A percentile compares a stretch with the other conserved stretches of the same genome.
phyloP scores from a whole-genome alignment of 441 rosid genomes.

The Breynia disticha region DNA sequence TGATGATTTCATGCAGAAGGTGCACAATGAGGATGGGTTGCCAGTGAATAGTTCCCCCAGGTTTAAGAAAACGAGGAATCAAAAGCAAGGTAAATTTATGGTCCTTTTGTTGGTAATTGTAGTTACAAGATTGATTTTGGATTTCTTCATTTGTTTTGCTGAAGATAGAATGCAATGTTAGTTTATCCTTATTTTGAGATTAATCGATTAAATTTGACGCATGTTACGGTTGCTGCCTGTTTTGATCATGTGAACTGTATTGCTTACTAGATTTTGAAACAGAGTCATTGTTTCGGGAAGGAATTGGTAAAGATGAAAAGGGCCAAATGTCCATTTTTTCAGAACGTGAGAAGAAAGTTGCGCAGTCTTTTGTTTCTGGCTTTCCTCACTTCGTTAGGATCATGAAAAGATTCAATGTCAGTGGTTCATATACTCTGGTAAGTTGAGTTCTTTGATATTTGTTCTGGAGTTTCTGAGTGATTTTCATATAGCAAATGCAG shows the following conservation, averaged over 20 bases:
- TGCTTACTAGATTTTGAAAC: constrained; percentile 14
- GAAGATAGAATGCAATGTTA: too few relatives aligned
- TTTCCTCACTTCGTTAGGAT: constrained; percentile 53
- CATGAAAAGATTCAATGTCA: constrained; percentile 51
- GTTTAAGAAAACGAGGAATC: too few relatives aligned
- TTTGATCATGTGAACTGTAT: not conserved
- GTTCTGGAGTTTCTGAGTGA: not conserved
- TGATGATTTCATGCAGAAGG: not conserved
- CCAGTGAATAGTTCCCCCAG: too few relatives aligned
- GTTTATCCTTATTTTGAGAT: too few relatives aligned
- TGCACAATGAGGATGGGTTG: too few relatives aligned
- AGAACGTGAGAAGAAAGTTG: constrained; percentile 45
- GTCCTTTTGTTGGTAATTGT: too few relatives aligned
- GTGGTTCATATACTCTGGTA: constrained; percentile 60
- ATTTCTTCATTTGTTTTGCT: too few relatives aligned
- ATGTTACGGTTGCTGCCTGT: not conserved
- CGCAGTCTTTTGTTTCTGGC: constrained; percentile 36
- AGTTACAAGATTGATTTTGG: too few relatives aligned
- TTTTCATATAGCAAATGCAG: not conserved
- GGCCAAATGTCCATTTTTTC: constrained; percentile 21
- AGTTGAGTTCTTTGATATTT: constrained; percentile 12
- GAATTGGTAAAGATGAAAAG: constrained; percentile 19
- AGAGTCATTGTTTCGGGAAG: constrained; percentile 15
- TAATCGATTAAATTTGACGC: not conserved
- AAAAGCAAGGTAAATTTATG: too few relatives aligned